Evolutionary conservation across 2,329 filamentous ascomycete genomes (phyloP).

Genomic region (Zymoseptoria tritici): DNA sequence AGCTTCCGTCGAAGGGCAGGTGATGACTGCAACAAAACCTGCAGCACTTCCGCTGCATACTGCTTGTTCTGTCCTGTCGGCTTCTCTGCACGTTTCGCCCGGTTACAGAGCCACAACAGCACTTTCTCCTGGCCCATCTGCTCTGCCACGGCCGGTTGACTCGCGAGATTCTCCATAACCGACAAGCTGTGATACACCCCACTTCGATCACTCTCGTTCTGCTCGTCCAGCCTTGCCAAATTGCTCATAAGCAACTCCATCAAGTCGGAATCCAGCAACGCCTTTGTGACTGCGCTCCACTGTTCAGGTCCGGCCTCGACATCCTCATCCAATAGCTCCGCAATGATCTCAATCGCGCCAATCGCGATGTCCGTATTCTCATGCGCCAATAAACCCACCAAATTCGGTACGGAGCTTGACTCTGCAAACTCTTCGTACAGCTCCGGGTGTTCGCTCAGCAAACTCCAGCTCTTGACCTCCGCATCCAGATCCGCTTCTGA

Average conservation of each 20-base stretch:
- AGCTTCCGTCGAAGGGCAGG: constrained; percentile 57
- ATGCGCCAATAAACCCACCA: constrained; percentile 79
- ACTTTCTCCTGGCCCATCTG: constrained; percentile 65
- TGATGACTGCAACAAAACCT: constrained; percentile 77
- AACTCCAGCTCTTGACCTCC: constrained; percentile 77
- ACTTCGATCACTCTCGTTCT: constrained; percentile 61
- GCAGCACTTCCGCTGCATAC: constrained; percentile 85
- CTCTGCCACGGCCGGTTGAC: constrained; percentile 60
- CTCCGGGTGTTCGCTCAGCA: constrained; percentile 78
- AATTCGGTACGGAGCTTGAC: constrained; percentile 61
- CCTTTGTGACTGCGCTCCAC: constrained; percentile 67
- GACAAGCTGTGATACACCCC: constrained; percentile 80
- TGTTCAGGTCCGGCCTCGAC: constrained; percentile 72
- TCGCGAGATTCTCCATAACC: constrained; percentile 80
- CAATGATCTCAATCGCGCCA: constrained; percentile 78
- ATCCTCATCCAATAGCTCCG: constrained; percentile 89
- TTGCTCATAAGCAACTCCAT: constrained; percentile 69
- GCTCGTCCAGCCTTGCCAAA: constrained; percentile 71
- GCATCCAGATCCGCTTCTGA: constrained; percentile 85
- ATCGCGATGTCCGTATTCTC: constrained; percentile 98
- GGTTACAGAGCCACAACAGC: constrained; percentile 67
- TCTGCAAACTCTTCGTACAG: constrained; percentile 75
- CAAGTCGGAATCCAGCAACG: constrained; percentile 58
- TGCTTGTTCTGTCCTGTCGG: constrained; percentile 83
- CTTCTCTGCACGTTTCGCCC: constrained; percentile 63